Percentiles rank a stretch among this genome's conserved stretches.
Conservation (phyloP, 2,329 filamentous ascomycete genomes). For the Cryoendolithus antarcticus region DNA sequence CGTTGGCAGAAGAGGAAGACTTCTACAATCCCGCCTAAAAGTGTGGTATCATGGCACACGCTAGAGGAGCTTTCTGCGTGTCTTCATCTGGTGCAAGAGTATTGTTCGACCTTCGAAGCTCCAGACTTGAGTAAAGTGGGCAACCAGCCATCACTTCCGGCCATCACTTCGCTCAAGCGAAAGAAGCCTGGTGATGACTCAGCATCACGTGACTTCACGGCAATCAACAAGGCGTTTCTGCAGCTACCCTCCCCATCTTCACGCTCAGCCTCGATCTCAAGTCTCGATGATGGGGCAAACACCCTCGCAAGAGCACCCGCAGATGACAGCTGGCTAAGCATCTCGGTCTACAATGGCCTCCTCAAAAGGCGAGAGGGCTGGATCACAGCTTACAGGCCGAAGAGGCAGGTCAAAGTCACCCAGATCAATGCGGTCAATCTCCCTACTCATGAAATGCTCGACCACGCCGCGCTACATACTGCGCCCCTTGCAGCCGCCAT, state of each 20-base stretch:
- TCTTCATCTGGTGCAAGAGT: constrained; percentile 30
- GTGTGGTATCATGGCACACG: constrained; percentile 32
- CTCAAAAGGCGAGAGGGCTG: constrained; percentile 25
- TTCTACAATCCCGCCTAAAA: constrained; percentile 7
- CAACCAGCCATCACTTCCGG: background rate
- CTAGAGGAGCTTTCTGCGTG: constrained; percentile 27
- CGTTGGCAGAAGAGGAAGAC: constrained; percentile 22
- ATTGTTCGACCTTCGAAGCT: constrained; percentile 10
- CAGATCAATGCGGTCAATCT: constrained; percentile 22
- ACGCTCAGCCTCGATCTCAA: constrained; percentile 4
- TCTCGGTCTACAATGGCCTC: constrained; percentile 29
- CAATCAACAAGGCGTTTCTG: constrained; percentile 8
- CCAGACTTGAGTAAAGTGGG: background rate
- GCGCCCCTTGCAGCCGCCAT: constrained; percentile 20
- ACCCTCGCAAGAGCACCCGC: background rate
- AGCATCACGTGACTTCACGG: constrained; percentile 8
- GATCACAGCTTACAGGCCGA: constrained; percentile 24
- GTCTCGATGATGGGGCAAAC: background rate
- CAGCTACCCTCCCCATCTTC: constrained; percentile 5
- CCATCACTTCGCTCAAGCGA: constrained; percentile 11
- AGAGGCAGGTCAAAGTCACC: constrained; percentile 17
- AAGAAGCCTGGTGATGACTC: constrained; percentile 14
- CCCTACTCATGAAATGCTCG: constrained; percentile 26
- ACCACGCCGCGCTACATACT: constrained; percentile 16
- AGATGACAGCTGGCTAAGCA: background rate